Evolutionary conservation across 1,284 basidiomycete genomes (phyloP), one percentile per base, ranked within the genome.

Genomic region (Ustilago lituana): DNA sequence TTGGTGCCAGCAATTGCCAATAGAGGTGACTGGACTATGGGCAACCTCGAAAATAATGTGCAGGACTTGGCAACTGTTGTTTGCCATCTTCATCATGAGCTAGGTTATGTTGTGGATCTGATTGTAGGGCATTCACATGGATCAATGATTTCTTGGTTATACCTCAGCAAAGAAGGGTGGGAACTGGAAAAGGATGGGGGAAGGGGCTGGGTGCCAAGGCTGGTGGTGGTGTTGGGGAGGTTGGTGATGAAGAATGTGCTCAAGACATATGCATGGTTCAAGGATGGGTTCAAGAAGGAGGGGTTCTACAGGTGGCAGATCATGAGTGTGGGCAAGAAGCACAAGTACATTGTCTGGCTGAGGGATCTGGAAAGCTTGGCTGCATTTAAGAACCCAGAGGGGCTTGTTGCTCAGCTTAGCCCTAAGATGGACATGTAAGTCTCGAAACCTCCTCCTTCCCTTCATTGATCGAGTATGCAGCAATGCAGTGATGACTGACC

Each of bases 261-360:
- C 5, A 12, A 53, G n/a, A 46, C 45, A 3, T 64, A 64, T 22
- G 39, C 44, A 8, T 27, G 50, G 0, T 64, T 64, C 20, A 45
- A 54, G 5, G 27, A 57, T 14, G 50, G 37, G 4, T 64, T 64
- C 17, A 41, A 54, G 14, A 57, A 49, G 40, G 45, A 75, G 4
- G 75, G 75, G 9, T 58, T 62, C 24, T 65, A 59, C 52, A 29
- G 44, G 9, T 73, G 75, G 74, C 61, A 68, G 23, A 68, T 73
- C 41, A 53, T 55, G 3, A 72, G 73, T 14, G 66, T 63, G 6
- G 73, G 73, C 5, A 23, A 73, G 38, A 61, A 66, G 33, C 26
- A 41, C 14, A 40, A 55, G 20, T 67, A 64, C 41, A 41, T 52
- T 2, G 59, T 77, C 15, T 58, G 35, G 19, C 73, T 64, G 2